These are phyloP conservation scores for Petrea volubilis DNA, from an alignment of 257 asterid genomes.

Conservation along the genomic window DNA sequence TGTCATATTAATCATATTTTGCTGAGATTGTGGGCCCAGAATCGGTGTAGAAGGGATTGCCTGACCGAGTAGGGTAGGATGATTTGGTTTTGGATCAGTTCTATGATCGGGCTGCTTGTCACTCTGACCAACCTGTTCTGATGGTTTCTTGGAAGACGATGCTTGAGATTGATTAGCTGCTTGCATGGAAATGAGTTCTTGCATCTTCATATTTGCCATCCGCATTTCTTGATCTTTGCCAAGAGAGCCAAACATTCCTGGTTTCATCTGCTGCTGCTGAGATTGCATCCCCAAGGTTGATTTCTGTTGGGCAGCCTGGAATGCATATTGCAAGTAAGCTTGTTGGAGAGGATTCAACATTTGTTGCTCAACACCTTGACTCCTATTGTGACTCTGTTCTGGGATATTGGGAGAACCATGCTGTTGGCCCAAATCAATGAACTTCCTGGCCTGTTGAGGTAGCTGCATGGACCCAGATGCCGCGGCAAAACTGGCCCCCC, in stretches of 20 bases:
- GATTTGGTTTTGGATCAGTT: slow-evolving; percentile 54
- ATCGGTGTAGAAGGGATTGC: slow-evolving; percentile 44
- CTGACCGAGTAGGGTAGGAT: slow-evolving; percentile 63
- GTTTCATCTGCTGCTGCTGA: slow-evolving; percentile 78
- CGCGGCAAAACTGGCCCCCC: slow-evolving; percentile 62
- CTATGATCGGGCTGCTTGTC: slow-evolving; percentile 64
- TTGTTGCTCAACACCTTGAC: slow-evolving; percentile 83
- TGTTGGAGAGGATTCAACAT: slow-evolving; percentile 74
- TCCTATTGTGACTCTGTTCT: slow-evolving; percentile 73
- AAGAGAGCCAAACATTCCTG: slow-evolving; percentile 63
- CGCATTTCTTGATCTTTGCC: slow-evolving; percentile 80
- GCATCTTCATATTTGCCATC: slow-evolving; percentile 64
- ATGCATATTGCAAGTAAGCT: slow-evolving; percentile 80
- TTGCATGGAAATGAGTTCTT: slow-evolving; percentile 63
- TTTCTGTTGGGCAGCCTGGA: slow-evolving; percentile 80
- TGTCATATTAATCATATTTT: slow-evolving; percentile 57
- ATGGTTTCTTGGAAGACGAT: slow-evolving; percentile 68
- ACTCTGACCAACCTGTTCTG: slow-evolving; percentile 52
- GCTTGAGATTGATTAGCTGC: slow-evolving; percentile 67
- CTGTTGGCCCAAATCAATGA: slow-evolving; percentile 72
- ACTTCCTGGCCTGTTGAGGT: slow-evolving; percentile 77
- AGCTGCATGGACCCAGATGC: slow-evolving; percentile 72
- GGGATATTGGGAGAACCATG: slow-evolving; percentile 63
- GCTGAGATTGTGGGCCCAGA: slow-evolving; percentile 69
- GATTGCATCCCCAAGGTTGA: slow-evolving; percentile 65